A percentile compares a stretch with the other conserved stretches of the same genome.
These are phyloP conservation scores for Chaetomium globosum DNA, from an alignment of 2,329 filamentous ascomycete genomes.

Conservation along the genomic window DNA sequence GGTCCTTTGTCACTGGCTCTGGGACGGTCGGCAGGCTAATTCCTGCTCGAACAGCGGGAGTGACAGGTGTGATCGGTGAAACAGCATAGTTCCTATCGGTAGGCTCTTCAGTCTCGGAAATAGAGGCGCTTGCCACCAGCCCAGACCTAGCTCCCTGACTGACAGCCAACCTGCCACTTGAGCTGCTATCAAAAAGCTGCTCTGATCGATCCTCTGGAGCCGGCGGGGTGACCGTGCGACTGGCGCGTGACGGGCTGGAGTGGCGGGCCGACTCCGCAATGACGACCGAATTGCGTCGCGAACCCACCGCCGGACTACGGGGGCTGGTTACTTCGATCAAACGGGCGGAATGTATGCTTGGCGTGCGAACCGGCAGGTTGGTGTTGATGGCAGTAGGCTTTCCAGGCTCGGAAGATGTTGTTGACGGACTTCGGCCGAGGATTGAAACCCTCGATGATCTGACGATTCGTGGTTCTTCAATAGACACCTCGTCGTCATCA, in stretches of 20 bases:
- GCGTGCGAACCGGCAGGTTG: constrained; percentile 47
- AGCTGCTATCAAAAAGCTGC: constrained; percentile 27
- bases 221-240: constrained; percentile 47
- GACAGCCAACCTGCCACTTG: constrained; percentile 26
- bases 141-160: constrained; percentile 33
- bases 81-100: constrained; percentile 28
- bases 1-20: constrained; percentile 23
- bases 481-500: constrained; percentile 54
- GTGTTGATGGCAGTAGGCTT: constrained; percentile 45
- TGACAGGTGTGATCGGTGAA: constrained; percentile 27
- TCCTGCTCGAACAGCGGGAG: constrained; percentile 17
- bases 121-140: constrained; percentile 40
- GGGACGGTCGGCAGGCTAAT: constrained; percentile 25
- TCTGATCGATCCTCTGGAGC: constrained; percentile 46
- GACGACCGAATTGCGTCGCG: constrained; percentile 54
- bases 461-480: constrained; percentile 62
- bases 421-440: constrained; percentile 53
- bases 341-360: constrained; percentile 60
- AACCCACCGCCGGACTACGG: constrained; percentile 53
- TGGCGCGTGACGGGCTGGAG: constrained; percentile 47
- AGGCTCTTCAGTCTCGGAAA: constrained; percentile 52
- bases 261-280: constrained; percentile 46
- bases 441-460: constrained; percentile 61
- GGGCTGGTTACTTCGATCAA: constrained; percentile 59
- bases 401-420: constrained; percentile 52